A percentile compares a stretch with the other conserved stretches of the same genome.
Conservation (phyloP, 1,139 yeast genomes). For the Eremothecium sinecaudum region DNA sequence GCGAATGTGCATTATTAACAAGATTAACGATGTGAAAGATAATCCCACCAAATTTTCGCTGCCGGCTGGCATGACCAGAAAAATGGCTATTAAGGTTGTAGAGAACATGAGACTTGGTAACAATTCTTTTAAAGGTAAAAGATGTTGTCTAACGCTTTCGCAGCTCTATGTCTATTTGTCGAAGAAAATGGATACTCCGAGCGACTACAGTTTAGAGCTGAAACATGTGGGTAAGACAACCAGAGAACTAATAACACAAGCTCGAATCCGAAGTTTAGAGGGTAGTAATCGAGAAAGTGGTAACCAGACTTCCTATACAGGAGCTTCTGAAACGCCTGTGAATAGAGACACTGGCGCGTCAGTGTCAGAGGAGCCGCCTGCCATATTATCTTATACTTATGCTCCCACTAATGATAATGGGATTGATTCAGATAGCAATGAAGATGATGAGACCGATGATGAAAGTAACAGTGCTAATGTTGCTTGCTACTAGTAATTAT, state of each 20-base stretch:
- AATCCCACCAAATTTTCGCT: constrained; percentile 19
- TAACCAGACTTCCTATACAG: too few relatives aligned
- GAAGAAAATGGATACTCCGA: constrained; percentile 17
- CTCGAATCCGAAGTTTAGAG: constrained; percentile 9
- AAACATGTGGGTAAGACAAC: constrained; percentile 16
- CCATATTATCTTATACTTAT: too few relatives aligned
- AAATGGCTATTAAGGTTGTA: constrained; percentile 20
- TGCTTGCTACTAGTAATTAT: too few relatives aligned
- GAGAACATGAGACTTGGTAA: constrained; percentile 27
- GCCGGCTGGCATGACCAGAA: constrained; percentile 14
- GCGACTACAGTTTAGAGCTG: constrained; percentile 20
- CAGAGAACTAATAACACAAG: constrained; percentile 12
- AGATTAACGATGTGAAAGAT: constrained; percentile 17
- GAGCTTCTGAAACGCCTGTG: too few relatives aligned
- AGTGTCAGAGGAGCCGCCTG: too few relatives aligned
- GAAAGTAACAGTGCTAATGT: too few relatives aligned
- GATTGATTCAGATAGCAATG: too few relatives aligned
- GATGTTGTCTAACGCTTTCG: constrained; percentile 18
- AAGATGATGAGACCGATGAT: too few relatives aligned
- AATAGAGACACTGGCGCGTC: too few relatives aligned
- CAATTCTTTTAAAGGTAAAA: constrained; percentile 17
- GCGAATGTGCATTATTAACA: constrained; percentile 22
- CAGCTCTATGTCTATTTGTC: constrained; percentile 25
- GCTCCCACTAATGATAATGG: too few relatives aligned
- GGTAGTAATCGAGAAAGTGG: too few relatives aligned